These are phyloP conservation scores for Acanthamoeba culbertsoni DNA, from an alignment of 208 protist species.

Conservation along the genomic window DNA sequence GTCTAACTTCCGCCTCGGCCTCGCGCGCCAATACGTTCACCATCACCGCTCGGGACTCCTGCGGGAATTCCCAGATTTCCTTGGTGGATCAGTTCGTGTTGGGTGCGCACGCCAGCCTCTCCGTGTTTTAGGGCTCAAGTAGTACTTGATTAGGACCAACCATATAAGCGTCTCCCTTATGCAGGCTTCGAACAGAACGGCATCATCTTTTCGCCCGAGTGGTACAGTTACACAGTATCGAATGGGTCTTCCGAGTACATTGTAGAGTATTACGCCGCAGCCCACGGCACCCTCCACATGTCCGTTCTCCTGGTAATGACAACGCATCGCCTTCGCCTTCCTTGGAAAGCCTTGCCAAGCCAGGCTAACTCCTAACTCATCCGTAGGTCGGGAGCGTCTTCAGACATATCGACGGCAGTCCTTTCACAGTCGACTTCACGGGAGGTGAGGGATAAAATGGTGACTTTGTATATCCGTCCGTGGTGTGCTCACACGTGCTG, in stretches of 20 bases:
- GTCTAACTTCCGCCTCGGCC: neutral
- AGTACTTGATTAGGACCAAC: no score
- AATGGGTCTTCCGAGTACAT: neutral
- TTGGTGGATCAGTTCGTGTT: neutral
- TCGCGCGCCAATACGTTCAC: constrained; percentile 24
- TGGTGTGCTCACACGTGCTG: neutral
- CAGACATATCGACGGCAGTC: neutral
- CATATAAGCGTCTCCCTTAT: no score
- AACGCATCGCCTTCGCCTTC: no score
- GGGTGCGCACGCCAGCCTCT: neutral
- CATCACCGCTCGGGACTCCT: neutral
- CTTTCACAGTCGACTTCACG: constrained; percentile 2
- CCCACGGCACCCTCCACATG: neutral
- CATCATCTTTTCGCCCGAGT: neutral
- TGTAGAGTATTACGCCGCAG: neutral
- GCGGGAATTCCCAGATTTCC: neutral
- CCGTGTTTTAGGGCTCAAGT: neutral
- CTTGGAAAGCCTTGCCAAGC: no score
- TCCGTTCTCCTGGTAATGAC: neutral
- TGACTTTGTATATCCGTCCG: neutral
- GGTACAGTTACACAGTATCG: neutral
- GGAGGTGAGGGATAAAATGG: neutral
- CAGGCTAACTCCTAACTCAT: neutral
- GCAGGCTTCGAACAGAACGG: constrained; percentile 38
- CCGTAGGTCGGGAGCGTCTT: neutral